These are phyloP conservation scores for Trypanosoma melophagium DNA, from an alignment of 208 protist species.

Conservation along the genomic window DNA sequence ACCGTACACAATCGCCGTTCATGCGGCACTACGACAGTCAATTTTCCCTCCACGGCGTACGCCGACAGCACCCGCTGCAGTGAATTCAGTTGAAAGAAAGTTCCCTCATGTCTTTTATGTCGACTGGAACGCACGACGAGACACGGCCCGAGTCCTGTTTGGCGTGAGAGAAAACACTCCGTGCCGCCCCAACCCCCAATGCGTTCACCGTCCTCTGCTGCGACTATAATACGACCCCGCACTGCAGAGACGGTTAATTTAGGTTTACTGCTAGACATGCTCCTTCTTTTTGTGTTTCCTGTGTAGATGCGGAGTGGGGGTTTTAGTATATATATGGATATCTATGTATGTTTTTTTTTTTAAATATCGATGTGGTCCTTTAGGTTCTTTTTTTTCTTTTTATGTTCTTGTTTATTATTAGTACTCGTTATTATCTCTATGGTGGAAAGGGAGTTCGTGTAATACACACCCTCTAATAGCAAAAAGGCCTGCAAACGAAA, in stretches of 20 bases:
- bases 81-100: slow-evolving; percentile 62
- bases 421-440: no score
- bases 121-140: slow-evolving; percentile 70
- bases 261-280: slow-evolving; percentile 32
- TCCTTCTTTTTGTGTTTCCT: no score
- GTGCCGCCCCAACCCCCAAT: slow-evolving; percentile 83
- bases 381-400: background rate
- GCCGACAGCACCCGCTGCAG: slow-evolving; percentile 57
- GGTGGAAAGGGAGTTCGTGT: no score
- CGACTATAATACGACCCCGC: slow-evolving; percentile 58
- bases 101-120: slow-evolving; percentile 64
- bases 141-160: slow-evolving; percentile 69
- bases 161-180: slow-evolving; percentile 79
- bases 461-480: no score
- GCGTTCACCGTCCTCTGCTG: slow-evolving; percentile 56
- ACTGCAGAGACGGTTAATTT: slow-evolving; percentile 68
- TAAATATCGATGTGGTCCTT: no score
- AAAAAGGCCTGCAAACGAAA: no score
- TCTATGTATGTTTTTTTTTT: no score
- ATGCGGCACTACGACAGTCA: slow-evolving; percentile 72
- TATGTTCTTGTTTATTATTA: no score
- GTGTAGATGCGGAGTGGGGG: no score
- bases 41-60: slow-evolving; percentile 53
- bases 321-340: slow-evolving; percentile 7
- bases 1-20: slow-evolving; percentile 52